Evolutionary conservation across 805 yeast genomes (phyloP), one percentile per base, ranked within the genome.

Genomic region (Kuraishia capsulata): DNA sequence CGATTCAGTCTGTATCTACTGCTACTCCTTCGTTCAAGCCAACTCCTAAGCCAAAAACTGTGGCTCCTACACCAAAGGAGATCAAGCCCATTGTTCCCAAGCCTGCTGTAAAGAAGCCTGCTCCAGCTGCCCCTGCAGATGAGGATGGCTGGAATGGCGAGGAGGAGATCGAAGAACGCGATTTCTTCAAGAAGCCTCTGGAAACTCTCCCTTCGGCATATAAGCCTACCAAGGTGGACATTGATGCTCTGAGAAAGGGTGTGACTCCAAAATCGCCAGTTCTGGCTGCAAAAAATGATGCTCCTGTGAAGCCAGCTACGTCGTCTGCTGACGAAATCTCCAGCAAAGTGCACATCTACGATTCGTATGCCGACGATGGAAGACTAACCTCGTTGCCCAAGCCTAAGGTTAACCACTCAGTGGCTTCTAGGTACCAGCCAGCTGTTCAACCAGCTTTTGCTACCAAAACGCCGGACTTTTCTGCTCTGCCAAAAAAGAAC

Each of bases 101-200:
- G 39, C 45, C 49, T 21, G 47, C 52, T 16, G 45, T 62, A 42
- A 31, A 34, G 17, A 24, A 41, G 8, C 25, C 36, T 14, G 39
- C 48, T 9, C 26, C 34, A n/a, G 41, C 47, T 18, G 21, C 42
- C 6, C 20, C 37, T 17, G 25, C 34, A 14, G 61, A 52, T 29
- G 78, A 73, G 39, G 85, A 78, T 40, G 89, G 73, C 42, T 83
- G 90, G 88, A 85, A 75, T 42, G 84, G 76, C 38, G 83, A 76
- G 48, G 71, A 68, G 40, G 79, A 71, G 51, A 58, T 71, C 33
- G 66, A 71, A 51, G 78, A 66, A 41, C 62, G 80, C 50, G 80
- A 75, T 47, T 71, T 74, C 46, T 45, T 56, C 8, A 50, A 67
- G 42, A 62, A 65, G 38, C 80, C 80, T 14, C 61, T 75, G 44